phyloP scores from a whole-genome alignment of 371 early-diverging fungal genomes.

The Blakeslea trispora region DNA sequence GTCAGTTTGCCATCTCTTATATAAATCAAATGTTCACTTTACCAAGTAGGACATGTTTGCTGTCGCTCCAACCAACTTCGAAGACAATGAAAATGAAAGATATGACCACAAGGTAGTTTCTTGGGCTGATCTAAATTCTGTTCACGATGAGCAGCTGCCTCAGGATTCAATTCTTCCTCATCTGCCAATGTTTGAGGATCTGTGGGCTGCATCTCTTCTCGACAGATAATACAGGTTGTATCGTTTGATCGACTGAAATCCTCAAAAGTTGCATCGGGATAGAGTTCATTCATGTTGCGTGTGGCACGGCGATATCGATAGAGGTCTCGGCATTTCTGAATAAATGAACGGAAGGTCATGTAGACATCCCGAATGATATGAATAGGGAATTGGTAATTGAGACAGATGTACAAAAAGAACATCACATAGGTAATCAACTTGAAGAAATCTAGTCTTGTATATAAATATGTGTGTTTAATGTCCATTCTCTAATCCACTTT shows the following conservation, averaged over 20 bases:
- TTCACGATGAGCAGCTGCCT: constrained; percentile 27
- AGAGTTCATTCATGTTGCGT: constrained; percentile 92
- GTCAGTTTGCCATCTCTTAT: too few relatives aligned
- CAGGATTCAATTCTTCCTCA: constrained; percentile 13
- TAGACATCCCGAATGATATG: constrained; percentile 97
- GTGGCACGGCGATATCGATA: constrained; percentile 92
- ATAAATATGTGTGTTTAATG: too few relatives aligned
- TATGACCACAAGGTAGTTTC: constrained; percentile 95
- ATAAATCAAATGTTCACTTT: too few relatives aligned
- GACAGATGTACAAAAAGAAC: constrained; percentile 85
- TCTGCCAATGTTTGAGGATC: constrained; percentile 2
- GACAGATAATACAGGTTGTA: constrained; percentile 93
- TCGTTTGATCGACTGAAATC: constrained; percentile 82
- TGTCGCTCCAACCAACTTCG: constrained; percentile 98
- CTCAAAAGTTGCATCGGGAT: constrained; percentile 84
- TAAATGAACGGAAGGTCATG: constrained; percentile 87
- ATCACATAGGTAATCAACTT: constrained; percentile 83
- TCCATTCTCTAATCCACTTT: too few relatives aligned
- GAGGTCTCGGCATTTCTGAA: constrained; percentile 85
- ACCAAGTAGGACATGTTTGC: constrained; percentile 96
- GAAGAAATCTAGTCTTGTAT: constrained; percentile 70
- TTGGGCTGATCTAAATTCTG: constrained; percentile 76
- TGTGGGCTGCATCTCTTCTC: constrained; percentile 86
- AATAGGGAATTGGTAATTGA: constrained; percentile 83
- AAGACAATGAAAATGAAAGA: constrained; percentile 97